These are phyloP conservation scores for Termitomyces sp. DNA, from an alignment of 768 basidiomycete genomes.

Conservation along the genomic window DNA sequence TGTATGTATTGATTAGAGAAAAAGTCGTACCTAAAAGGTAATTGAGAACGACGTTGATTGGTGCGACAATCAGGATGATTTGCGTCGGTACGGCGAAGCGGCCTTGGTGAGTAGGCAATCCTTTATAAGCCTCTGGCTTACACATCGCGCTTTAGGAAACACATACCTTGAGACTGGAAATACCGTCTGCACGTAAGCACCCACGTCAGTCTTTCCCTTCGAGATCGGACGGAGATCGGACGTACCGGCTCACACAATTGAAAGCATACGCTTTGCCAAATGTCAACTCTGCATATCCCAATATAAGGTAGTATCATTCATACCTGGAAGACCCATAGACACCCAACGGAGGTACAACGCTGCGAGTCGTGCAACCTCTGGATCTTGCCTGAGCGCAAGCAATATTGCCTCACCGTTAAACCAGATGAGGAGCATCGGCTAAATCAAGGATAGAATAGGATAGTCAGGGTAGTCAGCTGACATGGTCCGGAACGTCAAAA, in stretches of 20 bases:
- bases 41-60: slow-evolving; percentile 81
- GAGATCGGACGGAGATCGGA: neutral
- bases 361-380: too few species aligned
- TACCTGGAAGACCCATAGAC: slow-evolving; percentile 79
- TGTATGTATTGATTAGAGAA: neutral
- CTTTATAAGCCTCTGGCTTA: neutral
- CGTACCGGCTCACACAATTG: slow-evolving; percentile 48
- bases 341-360: too few species aligned
- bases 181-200: slow-evolving; percentile 52
- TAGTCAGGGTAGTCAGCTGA: too few species aligned
- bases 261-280: slow-evolving; percentile 45
- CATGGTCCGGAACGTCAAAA: neutral
- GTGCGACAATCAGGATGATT: slow-evolving; percentile 80
- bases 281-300: neutral
- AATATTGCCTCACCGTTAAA: slow-evolving; percentile 79
- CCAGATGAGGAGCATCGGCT: slow-evolving; percentile 72
- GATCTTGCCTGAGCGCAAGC: too few species aligned
- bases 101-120: slow-evolving; percentile 33
- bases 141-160: neutral
- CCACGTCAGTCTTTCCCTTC: neutral
- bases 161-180: slow-evolving; percentile 77
- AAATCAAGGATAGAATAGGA: slow-evolving; percentile 24
- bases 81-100: slow-evolving; percentile 85
- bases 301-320: slow-evolving; percentile 1
- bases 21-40: slow-evolving; percentile 68